Evolutionary conservation across 2,329 filamentous ascomycete species (phyloP), one percentile per base, ranked within the genome.

Genomic region (Colletotrichum eremochloae): DNA sequence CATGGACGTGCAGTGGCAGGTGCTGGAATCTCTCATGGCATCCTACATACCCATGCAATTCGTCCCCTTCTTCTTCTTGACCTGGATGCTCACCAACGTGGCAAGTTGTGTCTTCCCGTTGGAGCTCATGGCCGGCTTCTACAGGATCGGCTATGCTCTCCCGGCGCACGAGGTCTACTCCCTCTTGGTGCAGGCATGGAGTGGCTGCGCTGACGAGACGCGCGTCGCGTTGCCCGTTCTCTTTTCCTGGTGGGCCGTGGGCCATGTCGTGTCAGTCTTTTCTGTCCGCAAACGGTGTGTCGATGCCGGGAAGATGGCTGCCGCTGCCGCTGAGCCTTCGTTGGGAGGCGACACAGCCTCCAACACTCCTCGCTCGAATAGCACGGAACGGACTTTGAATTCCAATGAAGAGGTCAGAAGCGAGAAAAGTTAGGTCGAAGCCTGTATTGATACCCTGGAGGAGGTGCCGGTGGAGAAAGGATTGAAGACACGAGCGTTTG

Each of bases 11-110:
- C 83, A 86, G 75, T 85, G 84, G 74, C 78, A 81, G 29, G 76
- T 83, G 2, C 75, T 87, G 2, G 84, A 87, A 65, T 77, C 79
- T 2, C 38, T 73, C 0, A 61, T 79, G 2, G 77, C 68, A 1
- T 67, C 68, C 9, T 74, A 67, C 24, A 38, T 85, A 0, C 82
- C 83, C 0, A 75, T 82, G 46, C 75, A 78, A 0, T 81, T 80
- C 55, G 76, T 84, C 24, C 81, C 85, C 0, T 84, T 86, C 74
- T 81, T 83, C 14, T 74, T 86, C 0, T 75, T 86, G 1, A 81
- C 81, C 0, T 85, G 83, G 82, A 78, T 85, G 44, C 79, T 85
- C 67, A 68, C 80, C 42, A 85, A 85, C 55, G 77, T 85, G 1
- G 75, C 80, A 1, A 79, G 79, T 58, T 78, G 78, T 2, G 75